Base-by-base conservation (phyloP, 805 yeast species). In the Komagataella mondaviorum region DNA sequence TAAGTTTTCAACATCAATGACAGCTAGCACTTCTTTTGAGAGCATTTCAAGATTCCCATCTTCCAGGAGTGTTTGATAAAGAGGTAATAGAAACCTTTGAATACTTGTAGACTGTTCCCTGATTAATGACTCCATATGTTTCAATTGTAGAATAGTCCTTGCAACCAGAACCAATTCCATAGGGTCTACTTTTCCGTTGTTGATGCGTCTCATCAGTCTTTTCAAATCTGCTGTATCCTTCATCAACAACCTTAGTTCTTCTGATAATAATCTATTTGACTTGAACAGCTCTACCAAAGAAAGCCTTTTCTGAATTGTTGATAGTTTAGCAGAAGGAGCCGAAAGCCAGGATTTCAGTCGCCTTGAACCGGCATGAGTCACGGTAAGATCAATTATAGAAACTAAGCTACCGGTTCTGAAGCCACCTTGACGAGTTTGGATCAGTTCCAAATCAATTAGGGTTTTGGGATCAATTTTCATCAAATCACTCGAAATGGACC, bases 391-490 rank as follows among this genome's bases (percentile, higher is more conserved):
- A 3, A 93, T 75, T 0, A 85, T 75, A n/a, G 79, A 76, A 4
- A 87, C 69, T 20, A 91, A 64, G 0, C 96, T 81, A 0, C 96
- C 96, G 6, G 72, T 73, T n/a, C 65, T 69, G 14, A 78, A 73
- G 12, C 75, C 73, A 7, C 77, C 76, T 52, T 86, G 66, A 6
- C 80, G 75, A 0, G 88, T 81, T 50, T 70, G 67, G 48, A 78
- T 76, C 22, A 89, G 65, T 59, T 89, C 96, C 36, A 89, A 69
- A 3, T 91, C 88, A 48, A 81, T 81, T 14, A 86, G 71, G 0
- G 95, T 86, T 52, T 90, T 67, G 0, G 91, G 72, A 60, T 91
- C 98, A 61, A 91, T 83, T 53, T 84, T 87, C 76, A 91, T 74
- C 14, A 75, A 70, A 3, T 75, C 67, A 3, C 70, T 68, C 6